Percentiles rank a stretch among this genome's conserved stretches.
These are phyloP conservation scores for Colletotrichum truncatum DNA, from an alignment of 2,329 filamentous ascomycete species.

Conservation along the genomic window DNA sequence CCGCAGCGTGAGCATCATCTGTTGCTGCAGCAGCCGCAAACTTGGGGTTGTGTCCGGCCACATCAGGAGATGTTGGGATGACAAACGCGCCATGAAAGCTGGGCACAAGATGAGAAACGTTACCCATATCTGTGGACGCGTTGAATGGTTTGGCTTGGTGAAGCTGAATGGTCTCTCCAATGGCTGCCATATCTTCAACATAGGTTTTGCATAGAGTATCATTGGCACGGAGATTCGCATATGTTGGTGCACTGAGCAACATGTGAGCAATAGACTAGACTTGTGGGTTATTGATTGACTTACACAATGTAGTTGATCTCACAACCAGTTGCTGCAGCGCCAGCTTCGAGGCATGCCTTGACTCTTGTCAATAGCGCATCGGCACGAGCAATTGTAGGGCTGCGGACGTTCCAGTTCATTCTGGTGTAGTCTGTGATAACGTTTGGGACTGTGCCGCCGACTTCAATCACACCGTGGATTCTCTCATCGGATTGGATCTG, in stretches of 20 bases:
- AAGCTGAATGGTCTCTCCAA: slow-evolving; percentile 46
- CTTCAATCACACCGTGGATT: slow-evolving; percentile 47
- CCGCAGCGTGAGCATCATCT: slow-evolving; percentile 47
- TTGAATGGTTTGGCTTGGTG: slow-evolving; percentile 46
- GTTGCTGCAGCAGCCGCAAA: slow-evolving; percentile 55
- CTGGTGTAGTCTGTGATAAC: slow-evolving; percentile 49
- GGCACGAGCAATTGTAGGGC: slow-evolving; percentile 40
- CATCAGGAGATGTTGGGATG: slow-evolving; percentile 47
- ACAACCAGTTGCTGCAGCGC: slow-evolving; percentile 45
- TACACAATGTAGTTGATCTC: slow-evolving; percentile 45
- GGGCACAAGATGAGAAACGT: slow-evolving; percentile 57
- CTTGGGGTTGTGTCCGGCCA: slow-evolving; percentile 47
- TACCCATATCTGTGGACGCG: slow-evolving; percentile 60
- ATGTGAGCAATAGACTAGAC: background rate
- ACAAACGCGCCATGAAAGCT: slow-evolving; percentile 58
- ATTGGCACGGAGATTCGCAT: slow-evolving; percentile 56
- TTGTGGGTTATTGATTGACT: too few species aligned
- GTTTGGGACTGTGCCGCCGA: slow-evolving; percentile 47
- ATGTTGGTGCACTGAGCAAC: slow-evolving; percentile 43
- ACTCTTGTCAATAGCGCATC: slow-evolving; percentile 41
- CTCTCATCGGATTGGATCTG: slow-evolving; percentile 47
- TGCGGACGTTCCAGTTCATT: slow-evolving; percentile 50
- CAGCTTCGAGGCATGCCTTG: slow-evolving; percentile 46
- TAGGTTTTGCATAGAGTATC: slow-evolving; percentile 53
- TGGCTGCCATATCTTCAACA: slow-evolving; percentile 50